phyloP scores from a whole-genome alignment of 805 yeast species.

The Hanseniaspora valbyensis region DNA sequence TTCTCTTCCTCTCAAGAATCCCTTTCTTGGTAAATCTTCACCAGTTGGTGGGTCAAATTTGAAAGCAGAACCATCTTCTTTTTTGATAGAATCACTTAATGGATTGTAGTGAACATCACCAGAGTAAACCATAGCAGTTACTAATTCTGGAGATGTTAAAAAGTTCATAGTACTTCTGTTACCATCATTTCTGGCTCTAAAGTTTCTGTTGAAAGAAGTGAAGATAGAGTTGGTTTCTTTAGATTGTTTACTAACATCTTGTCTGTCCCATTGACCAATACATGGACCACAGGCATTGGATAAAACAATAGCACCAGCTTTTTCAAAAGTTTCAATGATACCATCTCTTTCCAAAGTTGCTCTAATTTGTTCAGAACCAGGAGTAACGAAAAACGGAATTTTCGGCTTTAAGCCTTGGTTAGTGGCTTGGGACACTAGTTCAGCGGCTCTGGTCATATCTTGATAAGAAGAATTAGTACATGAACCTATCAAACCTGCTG shows the following conservation, averaged over 20 bases:
- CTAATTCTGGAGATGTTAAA: constrained; percentile 96
- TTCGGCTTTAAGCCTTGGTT: constrained; percentile 79
- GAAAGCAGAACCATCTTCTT: constrained; percentile 60
- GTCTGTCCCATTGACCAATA: constrained; percentile 98
- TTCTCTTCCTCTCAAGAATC: constrained; percentile 64
- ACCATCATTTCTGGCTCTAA: constrained; percentile 96
- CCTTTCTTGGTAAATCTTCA: constrained; percentile 67
- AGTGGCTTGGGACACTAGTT: constrained; percentile 79
- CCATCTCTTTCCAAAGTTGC: constrained; percentile 97
- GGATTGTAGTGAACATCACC: constrained; percentile 93
- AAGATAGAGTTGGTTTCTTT: constrained; percentile 76
- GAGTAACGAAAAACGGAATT: constrained; percentile 87
- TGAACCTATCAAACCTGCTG: constrained; percentile 94
- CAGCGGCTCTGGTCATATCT: constrained; percentile 94
- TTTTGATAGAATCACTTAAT: constrained; percentile 66
- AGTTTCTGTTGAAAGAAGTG: constrained; percentile 95
- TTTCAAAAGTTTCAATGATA: constrained; percentile 63
- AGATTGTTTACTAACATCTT: constrained; percentile 54
- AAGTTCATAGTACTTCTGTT: constrained; percentile 96
- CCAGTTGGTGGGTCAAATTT: constrained; percentile 72
- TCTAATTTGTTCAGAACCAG: constrained; percentile 96
- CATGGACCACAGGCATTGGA: constrained; percentile 99
- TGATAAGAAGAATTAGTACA: constrained; percentile 98
- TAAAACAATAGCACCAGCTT: constrained; percentile 80
- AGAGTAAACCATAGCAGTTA: constrained; percentile 90